These are phyloP conservation scores for Lasiodiplodia hormozganensis DNA, from an alignment of 2,329 filamentous ascomycete species.

Conservation along the genomic window DNA sequence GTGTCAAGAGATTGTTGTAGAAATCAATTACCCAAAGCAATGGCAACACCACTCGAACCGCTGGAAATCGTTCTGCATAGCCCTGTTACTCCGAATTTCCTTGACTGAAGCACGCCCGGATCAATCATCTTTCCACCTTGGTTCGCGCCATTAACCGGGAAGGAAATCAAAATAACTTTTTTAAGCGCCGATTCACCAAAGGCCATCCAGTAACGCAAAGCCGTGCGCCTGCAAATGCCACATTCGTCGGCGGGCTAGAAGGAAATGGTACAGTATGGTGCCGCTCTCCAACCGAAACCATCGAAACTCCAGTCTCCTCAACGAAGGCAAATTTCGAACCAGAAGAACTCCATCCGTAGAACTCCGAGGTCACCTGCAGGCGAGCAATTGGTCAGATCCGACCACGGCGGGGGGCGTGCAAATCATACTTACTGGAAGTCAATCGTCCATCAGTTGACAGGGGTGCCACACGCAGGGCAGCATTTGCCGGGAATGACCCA, in stretches of 20 bases:
- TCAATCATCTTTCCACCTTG: constrained; percentile 18
- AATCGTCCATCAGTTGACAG: constrained; percentile 41
- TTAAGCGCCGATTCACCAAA: constrained; percentile 18
- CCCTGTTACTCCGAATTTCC: constrained; percentile 22
- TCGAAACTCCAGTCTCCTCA: constrained; percentile 2
- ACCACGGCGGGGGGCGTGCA: not conserved
- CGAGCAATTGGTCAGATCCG: not conserved
- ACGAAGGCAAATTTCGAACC: constrained; percentile 15
- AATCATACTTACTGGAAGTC: not conserved
- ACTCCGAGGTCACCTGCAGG: constrained; percentile 16
- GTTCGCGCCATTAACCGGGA: constrained; percentile 20
- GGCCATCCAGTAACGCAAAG: constrained; percentile 15
- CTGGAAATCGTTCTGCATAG: constrained; percentile 14
- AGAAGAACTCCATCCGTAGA: constrained; percentile 22
- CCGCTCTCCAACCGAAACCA: constrained; percentile 5
- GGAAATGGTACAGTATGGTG: constrained; percentile 20
- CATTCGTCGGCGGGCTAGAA: constrained; percentile 1
- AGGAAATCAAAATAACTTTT: constrained; percentile 27
- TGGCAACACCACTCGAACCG: constrained; percentile 11
- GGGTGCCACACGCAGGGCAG: constrained; percentile 48
- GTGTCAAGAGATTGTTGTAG: not conserved
- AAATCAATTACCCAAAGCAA: constrained; percentile 13
- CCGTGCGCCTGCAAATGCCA: constrained; percentile 21
- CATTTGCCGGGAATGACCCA: constrained; percentile 51
- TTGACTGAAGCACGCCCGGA: constrained; percentile 24